Evolutionary conservation across 208 protist species (phyloP).

Genomic region (Crithidia thermophila): DNA sequence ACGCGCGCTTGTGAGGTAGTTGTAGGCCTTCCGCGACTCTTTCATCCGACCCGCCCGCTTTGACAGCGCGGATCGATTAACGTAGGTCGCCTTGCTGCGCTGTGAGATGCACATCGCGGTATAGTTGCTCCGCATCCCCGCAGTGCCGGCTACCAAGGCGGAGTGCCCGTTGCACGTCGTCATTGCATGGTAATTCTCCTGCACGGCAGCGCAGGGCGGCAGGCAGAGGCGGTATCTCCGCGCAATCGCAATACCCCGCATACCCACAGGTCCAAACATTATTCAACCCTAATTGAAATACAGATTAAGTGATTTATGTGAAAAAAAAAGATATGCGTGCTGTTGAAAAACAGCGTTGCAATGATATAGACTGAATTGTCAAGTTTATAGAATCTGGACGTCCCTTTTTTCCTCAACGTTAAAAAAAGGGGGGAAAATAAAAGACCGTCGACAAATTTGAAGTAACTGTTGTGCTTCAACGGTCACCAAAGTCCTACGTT

Average conservation of each 20-base stretch:
- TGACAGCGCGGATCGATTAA: not conserved
- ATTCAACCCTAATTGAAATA: not conserved
- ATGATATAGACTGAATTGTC: not conserved
- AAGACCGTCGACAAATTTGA: not conserved
- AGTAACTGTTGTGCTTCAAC: not conserved
- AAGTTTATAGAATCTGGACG: not conserved
- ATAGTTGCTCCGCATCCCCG: not conserved
- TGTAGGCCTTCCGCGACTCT: slow-evolving; percentile 67
- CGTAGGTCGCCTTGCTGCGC: slow-evolving; percentile 2
- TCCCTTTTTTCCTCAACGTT: not conserved
- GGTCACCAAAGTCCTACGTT: too few relatives aligned
- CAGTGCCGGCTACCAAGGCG: too few relatives aligned
- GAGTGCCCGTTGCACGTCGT: too few relatives aligned
- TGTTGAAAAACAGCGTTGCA: slow-evolving; percentile 12
- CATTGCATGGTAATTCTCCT: too few relatives aligned
- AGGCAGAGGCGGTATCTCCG: too few relatives aligned
- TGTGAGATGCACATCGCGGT: not conserved
- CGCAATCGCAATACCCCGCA: too few relatives aligned
- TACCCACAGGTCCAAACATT: not conserved
- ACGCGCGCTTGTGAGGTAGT: slow-evolving; percentile 75
- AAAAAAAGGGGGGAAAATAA: slow-evolving; percentile 4
- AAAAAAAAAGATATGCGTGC: not conserved
- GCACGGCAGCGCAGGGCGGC: too few relatives aligned
- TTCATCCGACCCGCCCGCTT: not conserved
- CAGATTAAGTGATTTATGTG: not conserved